These are phyloP conservation scores for Starmerella asiatica DNA, from an alignment of 805 yeast genomes.

Conservation along the genomic window DNA sequence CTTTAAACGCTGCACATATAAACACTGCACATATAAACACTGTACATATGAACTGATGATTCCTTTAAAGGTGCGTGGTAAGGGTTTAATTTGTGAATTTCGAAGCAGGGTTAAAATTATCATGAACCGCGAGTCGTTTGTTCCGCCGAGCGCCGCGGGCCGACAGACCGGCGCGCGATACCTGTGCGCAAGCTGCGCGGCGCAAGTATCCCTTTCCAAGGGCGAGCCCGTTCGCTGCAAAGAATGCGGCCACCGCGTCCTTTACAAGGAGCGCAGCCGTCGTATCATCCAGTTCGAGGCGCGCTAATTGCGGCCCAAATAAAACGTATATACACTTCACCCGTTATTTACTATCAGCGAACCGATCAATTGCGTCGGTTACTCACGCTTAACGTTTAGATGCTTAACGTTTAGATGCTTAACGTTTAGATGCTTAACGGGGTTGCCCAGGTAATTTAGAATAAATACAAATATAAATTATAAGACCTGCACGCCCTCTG, in stretches of 20 bases:
- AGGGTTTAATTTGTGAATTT: too few relatives aligned
- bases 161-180: conserved; percentile 78
- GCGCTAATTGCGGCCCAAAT: conserved; percentile 31
- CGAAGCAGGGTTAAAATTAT: background rate
- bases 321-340: background rate
- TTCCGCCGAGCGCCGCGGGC: conserved; percentile 38
- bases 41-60: too few relatives aligned
- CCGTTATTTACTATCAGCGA: background rate
- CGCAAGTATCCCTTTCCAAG: conserved; percentile 71
- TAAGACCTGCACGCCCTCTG: too few relatives aligned
- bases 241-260: conserved; percentile 96
- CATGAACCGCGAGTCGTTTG: conserved; percentile 27
- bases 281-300: conserved; percentile 86
- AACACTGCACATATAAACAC: too few relatives aligned
- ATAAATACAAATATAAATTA: too few relatives aligned
- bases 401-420: too few relatives aligned
- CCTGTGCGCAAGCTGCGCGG: conserved; percentile 93
- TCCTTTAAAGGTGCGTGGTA: too few relatives aligned
- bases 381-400: background rate
- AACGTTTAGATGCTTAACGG: too few relatives aligned
- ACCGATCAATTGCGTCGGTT: background rate
- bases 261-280: conserved; percentile 93
- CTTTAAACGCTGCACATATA: too few relatives aligned
- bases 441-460: too few relatives aligned
- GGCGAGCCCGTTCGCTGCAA: conserved; percentile 96